phyloP scores from a whole-genome alignment of 208 protist species.

The Acanthamoeba lenticulata region DNA sequence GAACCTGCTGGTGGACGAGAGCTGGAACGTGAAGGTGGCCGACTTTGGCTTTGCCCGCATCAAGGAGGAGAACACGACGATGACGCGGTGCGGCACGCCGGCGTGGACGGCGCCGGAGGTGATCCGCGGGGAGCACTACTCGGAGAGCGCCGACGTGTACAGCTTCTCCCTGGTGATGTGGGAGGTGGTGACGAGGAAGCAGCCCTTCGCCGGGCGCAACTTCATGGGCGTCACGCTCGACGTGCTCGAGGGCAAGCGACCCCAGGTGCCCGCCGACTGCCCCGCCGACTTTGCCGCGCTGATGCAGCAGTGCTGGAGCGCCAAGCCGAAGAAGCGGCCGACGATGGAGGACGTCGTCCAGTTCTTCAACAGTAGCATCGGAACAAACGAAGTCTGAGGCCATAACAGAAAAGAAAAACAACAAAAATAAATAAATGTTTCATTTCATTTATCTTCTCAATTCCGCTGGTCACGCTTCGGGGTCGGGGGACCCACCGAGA shows the following conservation, averaged over 20 bases:
- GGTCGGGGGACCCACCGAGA: too few species aligned
- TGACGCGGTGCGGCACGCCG: not conserved
- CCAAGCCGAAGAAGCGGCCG: conserved; percentile 1
- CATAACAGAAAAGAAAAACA: not conserved
- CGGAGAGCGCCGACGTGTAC: not conserved
- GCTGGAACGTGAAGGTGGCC: conserved; percentile 16
- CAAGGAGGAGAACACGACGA: not conserved
- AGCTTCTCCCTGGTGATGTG: not conserved
- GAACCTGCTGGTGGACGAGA: conserved; percentile 18
- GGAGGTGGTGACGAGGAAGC: not conserved
- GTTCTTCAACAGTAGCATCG: not conserved
- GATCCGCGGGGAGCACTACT: not conserved
- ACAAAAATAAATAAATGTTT: not conserved
- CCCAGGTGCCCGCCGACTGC: not conserved
- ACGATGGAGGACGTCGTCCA: not conserved
- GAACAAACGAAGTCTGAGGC: not conserved
- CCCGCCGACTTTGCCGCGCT: not conserved
- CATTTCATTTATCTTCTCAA: too few species aligned
- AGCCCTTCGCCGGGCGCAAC: not conserved
- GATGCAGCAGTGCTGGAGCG: not conserved
- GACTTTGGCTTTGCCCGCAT: conserved; percentile 13
- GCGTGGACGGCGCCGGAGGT: conserved; percentile 7
- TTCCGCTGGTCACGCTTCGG: too few species aligned
- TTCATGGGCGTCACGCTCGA: conserved; percentile 40
- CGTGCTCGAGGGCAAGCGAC: not conserved